Evolutionary conservation across 768 basidiomycete genomes (phyloP), one percentile per base, ranked within the genome.

Genomic region (Panaeolus cyanescens): DNA sequence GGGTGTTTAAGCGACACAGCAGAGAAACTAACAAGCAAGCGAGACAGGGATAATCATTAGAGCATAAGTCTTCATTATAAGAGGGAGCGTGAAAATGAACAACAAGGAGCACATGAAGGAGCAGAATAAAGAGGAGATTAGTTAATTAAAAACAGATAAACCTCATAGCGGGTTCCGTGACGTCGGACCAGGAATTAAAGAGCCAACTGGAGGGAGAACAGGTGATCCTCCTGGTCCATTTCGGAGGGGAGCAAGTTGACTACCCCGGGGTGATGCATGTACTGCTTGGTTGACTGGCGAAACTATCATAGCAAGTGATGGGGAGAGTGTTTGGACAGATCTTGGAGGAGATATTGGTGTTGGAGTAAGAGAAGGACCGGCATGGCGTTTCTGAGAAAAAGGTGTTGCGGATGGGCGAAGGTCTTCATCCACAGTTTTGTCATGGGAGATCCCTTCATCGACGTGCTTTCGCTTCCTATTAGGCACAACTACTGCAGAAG

Each of bases 301-400:
- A 42, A 87, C 80, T 66, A 88, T 83, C 79, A 86, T 83, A 17
- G 86, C 86, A 37, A 88, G 69, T 17, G 86, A 88, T 6, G 87
- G 87, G 1, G 86, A 87, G 30, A 88, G 75, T 10, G 78, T 84
- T 62, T 83, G 82, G 8, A 73, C 75, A 56, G 71, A 75, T 59
- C 76, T 72, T 54, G 73, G 69, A 5, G 75, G 75, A 22, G 70
- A 72, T 45, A 74, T 40, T 3, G 72, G 69, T 13, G 74, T 72
- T 31, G 74, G 68, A 17, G 75, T 71, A 31, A 72, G 60, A 15
- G 71, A 62, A 3, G 74, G 71, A 4, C 75, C 69, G 20, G 74
- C 71, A 37, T 76, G 79, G 45, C 79, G 76, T 66, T 81, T 81
- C 39, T 66, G 55, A 2, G 71, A 59, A 58, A 64, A 62, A 19